Evolutionary conservation across 2,329 filamentous ascomycete species (phyloP).

Genomic region (Ceratocystis lukuohia): DNA sequence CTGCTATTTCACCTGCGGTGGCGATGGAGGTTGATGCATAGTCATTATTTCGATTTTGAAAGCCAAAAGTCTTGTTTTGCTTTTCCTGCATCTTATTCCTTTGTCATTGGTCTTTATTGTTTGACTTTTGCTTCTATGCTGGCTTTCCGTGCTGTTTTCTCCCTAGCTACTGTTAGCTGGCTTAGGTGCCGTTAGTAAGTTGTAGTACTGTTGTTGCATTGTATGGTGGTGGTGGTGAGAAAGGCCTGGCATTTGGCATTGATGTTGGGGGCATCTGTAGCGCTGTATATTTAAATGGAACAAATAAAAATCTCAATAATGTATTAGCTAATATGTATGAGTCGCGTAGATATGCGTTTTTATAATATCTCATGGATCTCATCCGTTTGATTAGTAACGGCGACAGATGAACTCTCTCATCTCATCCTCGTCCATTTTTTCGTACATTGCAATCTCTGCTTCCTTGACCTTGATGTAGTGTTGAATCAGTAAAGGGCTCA

Average conservation of each 20-base stretch:
- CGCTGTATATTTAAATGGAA: conserved; percentile 4
- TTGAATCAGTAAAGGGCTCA: conserved; percentile 40
- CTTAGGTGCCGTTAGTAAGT: not conserved
- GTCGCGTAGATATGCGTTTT: not conserved
- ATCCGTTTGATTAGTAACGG: conserved; percentile 38
- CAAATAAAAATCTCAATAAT: not conserved
- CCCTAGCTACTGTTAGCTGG: not conserved
- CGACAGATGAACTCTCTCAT: conserved; percentile 50
- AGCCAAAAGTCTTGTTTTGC: not conserved
- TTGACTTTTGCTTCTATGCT: not conserved
- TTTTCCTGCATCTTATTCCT: not conserved
- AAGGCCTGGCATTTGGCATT: conserved; percentile 7
- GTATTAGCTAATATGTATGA: not conserved
- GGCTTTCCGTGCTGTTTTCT: not conserved
- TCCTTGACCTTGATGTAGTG: conserved; percentile 47
- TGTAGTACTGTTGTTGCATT: conserved; percentile 8
- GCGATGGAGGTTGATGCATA: conserved; percentile 29
- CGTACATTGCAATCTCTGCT: conserved; percentile 40
- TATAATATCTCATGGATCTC: not conserved
- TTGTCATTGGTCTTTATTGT: not conserved
- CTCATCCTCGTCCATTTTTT: conserved; percentile 34
- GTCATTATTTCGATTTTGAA: not conserved
- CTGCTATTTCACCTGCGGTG: conserved; percentile 29
- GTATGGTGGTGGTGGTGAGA: not conserved
- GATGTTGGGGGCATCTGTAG: not conserved